phyloP scores from a whole-genome alignment of 2,329 filamentous ascomycete species.

The Gyromitra esculenta region DNA sequence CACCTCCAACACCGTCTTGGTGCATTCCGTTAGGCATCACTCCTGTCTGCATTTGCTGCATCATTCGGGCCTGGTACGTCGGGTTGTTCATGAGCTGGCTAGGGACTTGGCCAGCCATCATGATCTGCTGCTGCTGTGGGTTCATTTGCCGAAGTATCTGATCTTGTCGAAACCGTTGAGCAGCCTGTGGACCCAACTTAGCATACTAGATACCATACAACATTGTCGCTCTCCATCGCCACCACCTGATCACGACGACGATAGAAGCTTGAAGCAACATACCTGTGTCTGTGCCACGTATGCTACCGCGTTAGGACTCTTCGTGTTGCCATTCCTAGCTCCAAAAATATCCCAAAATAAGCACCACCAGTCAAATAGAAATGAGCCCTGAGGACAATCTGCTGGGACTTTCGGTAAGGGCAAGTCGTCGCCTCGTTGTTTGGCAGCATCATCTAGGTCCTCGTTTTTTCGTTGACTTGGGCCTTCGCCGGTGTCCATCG shows the following conservation, averaged over 20 bases:
- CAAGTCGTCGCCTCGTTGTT: constrained; percentile 77
- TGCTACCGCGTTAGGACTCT: constrained; percentile 68
- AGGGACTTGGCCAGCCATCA: constrained; percentile 56
- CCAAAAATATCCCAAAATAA: constrained; percentile 97
- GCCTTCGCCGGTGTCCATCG: constrained; percentile 77
- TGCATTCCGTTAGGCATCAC: constrained; percentile 56
- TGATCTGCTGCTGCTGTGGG: constrained; percentile 58
- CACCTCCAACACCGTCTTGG: constrained; percentile 54
- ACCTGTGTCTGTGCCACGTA: constrained; percentile 88
- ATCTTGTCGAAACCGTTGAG: constrained; percentile 73
- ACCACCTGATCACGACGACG: constrained; percentile 10
- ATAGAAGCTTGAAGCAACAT: constrained; percentile 59
- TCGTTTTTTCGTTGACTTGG: constrained; percentile 72
- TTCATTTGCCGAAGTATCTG: constrained; percentile 79
- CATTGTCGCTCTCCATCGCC: neutral
- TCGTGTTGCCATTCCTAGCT: constrained; percentile 75
- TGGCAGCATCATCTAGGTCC: constrained; percentile 64
- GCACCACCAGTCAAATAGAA: constrained; percentile 97
- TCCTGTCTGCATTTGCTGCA: constrained; percentile 47
- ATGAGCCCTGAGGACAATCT: constrained; percentile 75
- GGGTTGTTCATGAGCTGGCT: constrained; percentile 53
- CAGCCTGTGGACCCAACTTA: constrained; percentile 66
- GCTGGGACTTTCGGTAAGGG: constrained; percentile 76
- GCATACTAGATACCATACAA: constrained; percentile 61
- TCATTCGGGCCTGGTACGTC: constrained; percentile 57